Conservation (phyloP, 345 rosid genomes). For the Combretum micranthum region DNA sequence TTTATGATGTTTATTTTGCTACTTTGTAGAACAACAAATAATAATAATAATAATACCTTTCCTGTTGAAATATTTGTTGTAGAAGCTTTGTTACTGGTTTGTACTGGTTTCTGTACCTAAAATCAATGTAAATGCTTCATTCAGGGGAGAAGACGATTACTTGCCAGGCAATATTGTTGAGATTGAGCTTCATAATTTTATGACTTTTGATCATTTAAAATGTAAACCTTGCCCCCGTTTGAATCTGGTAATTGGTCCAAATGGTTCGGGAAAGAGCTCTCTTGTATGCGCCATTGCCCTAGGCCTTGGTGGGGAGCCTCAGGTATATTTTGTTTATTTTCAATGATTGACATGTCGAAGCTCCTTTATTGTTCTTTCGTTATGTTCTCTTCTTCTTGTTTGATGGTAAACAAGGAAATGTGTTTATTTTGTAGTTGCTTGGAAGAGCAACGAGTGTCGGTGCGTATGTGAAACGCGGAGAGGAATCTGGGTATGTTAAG, state of each 20-base stretch:
- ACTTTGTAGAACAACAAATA: neutral
- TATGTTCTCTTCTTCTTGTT: neutral
- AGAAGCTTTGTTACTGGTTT: neutral
- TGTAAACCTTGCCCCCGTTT: slow-evolving; percentile 86
- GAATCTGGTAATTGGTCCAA: slow-evolving; percentile 93
- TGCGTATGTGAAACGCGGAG: slow-evolving; percentile 92
- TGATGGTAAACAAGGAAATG: neutral
- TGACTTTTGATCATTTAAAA: slow-evolving; percentile 70
- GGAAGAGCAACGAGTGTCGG: slow-evolving; percentile 85
- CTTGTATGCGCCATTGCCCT: slow-evolving; percentile 96
- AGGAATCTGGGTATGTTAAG: slow-evolving; percentile 63
- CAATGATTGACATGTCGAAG: neutral
- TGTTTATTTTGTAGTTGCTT: slow-evolving; percentile 50
- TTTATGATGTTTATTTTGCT: neutral
- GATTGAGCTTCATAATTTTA: slow-evolving; percentile 81
- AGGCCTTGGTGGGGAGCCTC: slow-evolving; percentile 91
- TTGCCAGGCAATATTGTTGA: slow-evolving; percentile 78
- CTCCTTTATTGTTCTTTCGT: neutral
- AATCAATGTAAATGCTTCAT: slow-evolving; percentile 1
- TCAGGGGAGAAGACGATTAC: slow-evolving; percentile 87
- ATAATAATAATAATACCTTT: neutral
- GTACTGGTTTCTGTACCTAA: neutral
- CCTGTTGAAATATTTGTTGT: neutral
- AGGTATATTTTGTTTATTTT: slow-evolving; percentile 37
- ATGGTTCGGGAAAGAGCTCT: slow-evolving; percentile 95